Percentiles rank a stretch among this genome's conserved stretches.
phyloP scores from a whole-genome alignment of 176 grass and related monocot species.

The Triticum monococcum region DNA sequence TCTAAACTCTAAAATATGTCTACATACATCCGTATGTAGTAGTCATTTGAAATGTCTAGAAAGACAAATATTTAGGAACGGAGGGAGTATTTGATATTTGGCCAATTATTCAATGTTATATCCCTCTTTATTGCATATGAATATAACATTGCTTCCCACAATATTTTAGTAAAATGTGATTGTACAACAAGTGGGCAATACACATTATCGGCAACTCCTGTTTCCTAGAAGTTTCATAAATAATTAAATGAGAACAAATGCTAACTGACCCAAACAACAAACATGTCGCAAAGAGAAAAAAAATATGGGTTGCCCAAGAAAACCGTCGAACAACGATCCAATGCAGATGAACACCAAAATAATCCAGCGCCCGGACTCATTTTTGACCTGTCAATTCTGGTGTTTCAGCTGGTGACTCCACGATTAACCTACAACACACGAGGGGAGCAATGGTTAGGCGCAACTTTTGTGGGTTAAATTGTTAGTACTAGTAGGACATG shows the following conservation, averaged over 20 bases:
- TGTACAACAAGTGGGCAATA: neutral
- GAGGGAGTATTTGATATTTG: too few species aligned
- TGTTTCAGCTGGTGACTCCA: neutral
- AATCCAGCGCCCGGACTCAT: neutral
- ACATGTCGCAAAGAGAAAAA: neutral
- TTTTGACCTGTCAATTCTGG: neutral
- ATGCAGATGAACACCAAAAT: neutral
- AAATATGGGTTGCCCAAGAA: neutral
- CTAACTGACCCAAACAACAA: too few species aligned
- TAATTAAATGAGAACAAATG: neutral
- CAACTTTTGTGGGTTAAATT: too few species aligned
- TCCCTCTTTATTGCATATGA: too few species aligned
- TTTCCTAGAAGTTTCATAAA: neutral
- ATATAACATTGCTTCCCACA: too few species aligned
- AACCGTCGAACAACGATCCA: neutral
- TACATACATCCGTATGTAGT: too few species aligned
- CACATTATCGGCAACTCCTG: neutral
- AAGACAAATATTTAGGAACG: too few species aligned
- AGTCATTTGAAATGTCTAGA: too few species aligned
- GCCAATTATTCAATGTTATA: too few species aligned
- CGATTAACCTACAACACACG: neutral
- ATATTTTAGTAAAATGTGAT: neutral
- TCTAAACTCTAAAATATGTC: too few species aligned
- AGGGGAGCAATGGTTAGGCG: too few species aligned
- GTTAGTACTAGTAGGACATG: too few species aligned